Evolutionary conservation across 495 filamentous ascomycete genomes (phyloP).

Genomic region (Melanomma pulvis-pyrius): DNA sequence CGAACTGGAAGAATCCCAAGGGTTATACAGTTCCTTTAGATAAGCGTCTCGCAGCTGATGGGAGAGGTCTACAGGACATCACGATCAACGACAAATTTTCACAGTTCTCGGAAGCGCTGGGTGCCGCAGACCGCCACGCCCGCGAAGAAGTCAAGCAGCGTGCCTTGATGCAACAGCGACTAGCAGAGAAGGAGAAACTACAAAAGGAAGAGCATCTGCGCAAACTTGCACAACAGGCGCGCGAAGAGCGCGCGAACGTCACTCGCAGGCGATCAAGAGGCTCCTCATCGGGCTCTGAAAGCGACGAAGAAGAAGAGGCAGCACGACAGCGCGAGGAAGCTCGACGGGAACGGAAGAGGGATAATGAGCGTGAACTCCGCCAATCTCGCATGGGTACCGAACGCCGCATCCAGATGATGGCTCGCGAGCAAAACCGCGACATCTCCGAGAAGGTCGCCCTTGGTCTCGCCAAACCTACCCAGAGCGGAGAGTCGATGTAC

Average conservation of each 20-base stretch:
- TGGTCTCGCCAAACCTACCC: slow-evolving; percentile 91
- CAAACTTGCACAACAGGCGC: slow-evolving; percentile 84
- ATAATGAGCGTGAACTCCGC: slow-evolving; percentile 84
- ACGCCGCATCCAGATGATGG: slow-evolving; percentile 84
- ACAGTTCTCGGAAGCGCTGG: slow-evolving; percentile 90
- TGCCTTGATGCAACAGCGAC: slow-evolving; percentile 90
- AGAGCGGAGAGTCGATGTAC: slow-evolving; percentile 89
- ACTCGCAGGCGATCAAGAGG: slow-evolving; percentile 9
- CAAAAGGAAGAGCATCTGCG: slow-evolving; percentile 94
- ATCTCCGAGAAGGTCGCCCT: slow-evolving; percentile 97
- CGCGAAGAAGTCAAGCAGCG: slow-evolving; percentile 93
- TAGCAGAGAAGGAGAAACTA: slow-evolving; percentile 94
- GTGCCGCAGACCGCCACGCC: slow-evolving; percentile 92
- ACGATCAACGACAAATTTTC: slow-evolving; percentile 99
- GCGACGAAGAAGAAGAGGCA: slow-evolving; percentile 64
- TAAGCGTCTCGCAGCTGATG: slow-evolving; percentile 95
- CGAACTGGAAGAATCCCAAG: slow-evolving; percentile 99
- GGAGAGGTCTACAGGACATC: slow-evolving; percentile 88
- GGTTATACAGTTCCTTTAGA: slow-evolving; percentile 96
- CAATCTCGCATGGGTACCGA: slow-evolving; percentile 97
- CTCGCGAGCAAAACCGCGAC: slow-evolving; percentile 93
- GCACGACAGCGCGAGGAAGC: slow-evolving; percentile 71
- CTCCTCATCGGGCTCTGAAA: slow-evolving; percentile 36
- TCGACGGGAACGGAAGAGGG: slow-evolving; percentile 75
- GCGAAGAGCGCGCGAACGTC: slow-evolving; percentile 65